phyloP scores from a whole-genome alignment of 257 asterid genomes.

The Handroanthus guayacan region DNA sequence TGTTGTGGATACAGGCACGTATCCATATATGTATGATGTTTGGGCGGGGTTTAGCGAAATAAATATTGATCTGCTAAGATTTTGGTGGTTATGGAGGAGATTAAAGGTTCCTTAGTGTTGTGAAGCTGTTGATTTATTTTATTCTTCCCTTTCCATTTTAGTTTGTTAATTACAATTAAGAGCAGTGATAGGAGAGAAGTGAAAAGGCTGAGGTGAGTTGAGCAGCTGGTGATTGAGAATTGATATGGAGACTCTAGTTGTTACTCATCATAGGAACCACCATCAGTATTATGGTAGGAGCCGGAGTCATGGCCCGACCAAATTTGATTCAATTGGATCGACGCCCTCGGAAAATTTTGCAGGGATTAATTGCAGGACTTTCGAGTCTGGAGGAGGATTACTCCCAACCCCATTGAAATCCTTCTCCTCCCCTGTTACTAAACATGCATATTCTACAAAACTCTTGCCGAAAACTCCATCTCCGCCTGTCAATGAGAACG shows the following conservation, averaged over 20 bases:
- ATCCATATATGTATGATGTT: slow-evolving; percentile 39
- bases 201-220: slow-evolving; percentile 18
- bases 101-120: slow-evolving; percentile 34
- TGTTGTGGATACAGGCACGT: slow-evolving; percentile 34
- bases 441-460: slow-evolving; percentile 35
- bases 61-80: slow-evolving; percentile 46
- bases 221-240: slow-evolving; percentile 37
- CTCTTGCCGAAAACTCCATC: slow-evolving; percentile 52
- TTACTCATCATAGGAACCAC: slow-evolving; percentile 58
- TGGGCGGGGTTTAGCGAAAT: slow-evolving; percentile 40
- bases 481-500: slow-evolving; percentile 17
- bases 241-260: slow-evolving; percentile 73
- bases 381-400: slow-evolving; percentile 63
- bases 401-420: slow-evolving; percentile 64
- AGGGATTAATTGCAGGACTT: slow-evolving; percentile 66
- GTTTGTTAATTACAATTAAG: slow-evolving; percentile 27
- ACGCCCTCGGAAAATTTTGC: slow-evolving; percentile 44
- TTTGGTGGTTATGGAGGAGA: slow-evolving; percentile 67
- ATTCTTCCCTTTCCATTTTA: neutral
- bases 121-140: slow-evolving; percentile 17
- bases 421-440: slow-evolving; percentile 37
- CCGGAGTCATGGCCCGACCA: slow-evolving; percentile 36
- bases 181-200: neutral
- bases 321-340: slow-evolving; percentile 49
- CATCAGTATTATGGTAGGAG: slow-evolving; percentile 54